Base-by-base conservation (phyloP, 768 basidiomycete species). In the Boletus pseudo-olivaceus region DNA sequence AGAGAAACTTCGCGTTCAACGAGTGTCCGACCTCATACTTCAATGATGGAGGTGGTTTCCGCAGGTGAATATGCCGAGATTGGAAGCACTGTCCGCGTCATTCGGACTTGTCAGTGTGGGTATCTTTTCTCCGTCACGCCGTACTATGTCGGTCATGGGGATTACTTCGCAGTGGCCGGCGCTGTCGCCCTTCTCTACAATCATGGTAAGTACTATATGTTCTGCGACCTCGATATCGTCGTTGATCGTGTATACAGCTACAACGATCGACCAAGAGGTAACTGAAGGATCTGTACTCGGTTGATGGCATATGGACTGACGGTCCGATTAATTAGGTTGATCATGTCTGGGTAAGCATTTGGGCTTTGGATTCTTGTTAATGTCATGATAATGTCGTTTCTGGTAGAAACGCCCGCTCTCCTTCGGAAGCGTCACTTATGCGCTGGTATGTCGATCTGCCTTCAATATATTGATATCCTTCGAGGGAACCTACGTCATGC, bases 261-360 rank as follows among this genome's bases (percentile, higher is more conserved):
- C 61, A n/a, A 63, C 48, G 4, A 48, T 66, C n/a, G 56, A 61
- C 43, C 45, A 37, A 49, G 64, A 65, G 59, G 64, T 58, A n/a
- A 37, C 4, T 15, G 6, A 37, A 49, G 32, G 20, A 23, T 50
- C 20, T 15, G n/a, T 41, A 15, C 11, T 35, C 17, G 29, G 26
- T 30, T 0, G 20, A 4, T 23, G 20, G 9, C 1, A 10, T 34
- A 26, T 27, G 7, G 30, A 35, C 46, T 53, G 15, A 52, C 12
- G 11, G 4, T 12, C 9, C 2, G 15, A 38, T 14, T 2, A 20
- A 50, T 17, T 10, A 61, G 64, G 47, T 66, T n/a, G 51, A 64
- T 32, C 38, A 64, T 47, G 26, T 66, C 43, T 65, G 64, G 62
- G 64, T 61, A 41, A 35, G 44, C 35, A 12, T 9, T 5, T 20